These are phyloP conservation scores for Fusarium sp. DNA, from an alignment of 2,329 filamentous ascomycete genomes.

Conservation along the genomic window DNA sequence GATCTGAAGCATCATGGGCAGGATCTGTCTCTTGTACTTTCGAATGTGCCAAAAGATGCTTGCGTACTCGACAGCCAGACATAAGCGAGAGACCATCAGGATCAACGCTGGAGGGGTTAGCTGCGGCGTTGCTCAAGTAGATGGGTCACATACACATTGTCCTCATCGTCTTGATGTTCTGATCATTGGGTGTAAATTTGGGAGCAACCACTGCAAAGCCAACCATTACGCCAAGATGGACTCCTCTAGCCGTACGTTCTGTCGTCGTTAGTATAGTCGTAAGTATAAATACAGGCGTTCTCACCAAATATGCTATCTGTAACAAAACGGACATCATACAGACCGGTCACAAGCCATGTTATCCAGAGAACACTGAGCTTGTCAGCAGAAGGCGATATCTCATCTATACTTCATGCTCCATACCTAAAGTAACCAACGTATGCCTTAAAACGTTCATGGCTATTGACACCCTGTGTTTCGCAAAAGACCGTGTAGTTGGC, in stretches of 20 bases:
- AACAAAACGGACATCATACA: conserved; percentile 74
- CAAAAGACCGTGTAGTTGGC: conserved; percentile 72
- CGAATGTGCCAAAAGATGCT: conserved; percentile 58
- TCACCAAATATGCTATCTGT: conserved; percentile 70
- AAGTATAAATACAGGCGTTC: neutral
- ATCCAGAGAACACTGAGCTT: conserved; percentile 67
- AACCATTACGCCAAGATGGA: conserved; percentile 72
- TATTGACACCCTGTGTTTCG: conserved; percentile 49
- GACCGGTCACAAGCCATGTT: conserved; percentile 72
- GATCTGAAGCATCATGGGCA: conserved; percentile 53
- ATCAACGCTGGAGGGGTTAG: conserved; percentile 51
- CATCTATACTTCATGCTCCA: neutral
- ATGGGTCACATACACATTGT: conserved; percentile 52
- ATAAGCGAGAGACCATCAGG: conserved; percentile 63
- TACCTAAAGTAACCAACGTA: conserved; percentile 54
- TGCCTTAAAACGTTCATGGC: conserved; percentile 47
- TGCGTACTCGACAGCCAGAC: conserved; percentile 65
- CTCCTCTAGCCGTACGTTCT: conserved; percentile 66
- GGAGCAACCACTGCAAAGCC: conserved; percentile 71
- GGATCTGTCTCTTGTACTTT: conserved; percentile 52
- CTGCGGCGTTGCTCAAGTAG: no score
- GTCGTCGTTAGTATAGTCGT: neutral
- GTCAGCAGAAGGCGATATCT: neutral
- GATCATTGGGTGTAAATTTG: conserved; percentile 54
- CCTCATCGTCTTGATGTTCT: conserved; percentile 53